These are phyloP conservation scores for Puccinia horiana DNA, from an alignment of 1,284 basidiomycete genomes.

Conservation along the genomic window DNA sequence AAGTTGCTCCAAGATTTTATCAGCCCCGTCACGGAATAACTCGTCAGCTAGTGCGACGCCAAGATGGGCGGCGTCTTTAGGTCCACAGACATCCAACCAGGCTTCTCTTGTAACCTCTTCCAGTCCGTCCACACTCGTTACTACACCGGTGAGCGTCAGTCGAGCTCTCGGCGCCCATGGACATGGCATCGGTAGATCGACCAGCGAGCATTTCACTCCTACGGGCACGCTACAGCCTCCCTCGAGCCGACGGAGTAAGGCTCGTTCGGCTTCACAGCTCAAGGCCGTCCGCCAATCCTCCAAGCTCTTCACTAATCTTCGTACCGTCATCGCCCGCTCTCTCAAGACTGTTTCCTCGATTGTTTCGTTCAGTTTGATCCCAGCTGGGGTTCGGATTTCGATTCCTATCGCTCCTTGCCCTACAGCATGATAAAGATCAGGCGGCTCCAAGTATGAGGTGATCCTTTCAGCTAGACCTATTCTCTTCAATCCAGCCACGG, in stretches of 20 bases:
- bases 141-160: constrained; percentile 73
- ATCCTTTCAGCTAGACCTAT: constrained; percentile 69
- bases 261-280: constrained; percentile 78
- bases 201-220: constrained; percentile 68
- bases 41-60: constrained; percentile 69
- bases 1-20: constrained; percentile 76
- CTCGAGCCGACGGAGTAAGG: constrained; percentile 81
- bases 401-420: constrained; percentile 89
- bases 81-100: constrained; percentile 64
- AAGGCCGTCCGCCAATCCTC: constrained; percentile 76
- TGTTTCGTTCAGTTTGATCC: constrained; percentile 61
- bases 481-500: constrained; percentile 88
- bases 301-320: constrained; percentile 68
- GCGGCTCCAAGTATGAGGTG: constrained; percentile 73
- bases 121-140: constrained; percentile 74
- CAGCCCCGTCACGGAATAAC: constrained; percentile 71
- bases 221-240: constrained; percentile 97
- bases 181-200: constrained; percentile 52
- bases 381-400: constrained; percentile 71
- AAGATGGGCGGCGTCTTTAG: constrained; percentile 69
- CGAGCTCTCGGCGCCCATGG: constrained; percentile 57
- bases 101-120: constrained; percentile 71
- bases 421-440: constrained; percentile 82
- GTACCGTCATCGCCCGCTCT: constrained; percentile 59
- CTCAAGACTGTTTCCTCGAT: neutral